A percentile compares a stretch with the other conserved stretches of the same genome.
These are phyloP conservation scores for Sarocladium strictum DNA, from an alignment of 2,329 filamentous ascomycete species.

Conservation along the genomic window DNA sequence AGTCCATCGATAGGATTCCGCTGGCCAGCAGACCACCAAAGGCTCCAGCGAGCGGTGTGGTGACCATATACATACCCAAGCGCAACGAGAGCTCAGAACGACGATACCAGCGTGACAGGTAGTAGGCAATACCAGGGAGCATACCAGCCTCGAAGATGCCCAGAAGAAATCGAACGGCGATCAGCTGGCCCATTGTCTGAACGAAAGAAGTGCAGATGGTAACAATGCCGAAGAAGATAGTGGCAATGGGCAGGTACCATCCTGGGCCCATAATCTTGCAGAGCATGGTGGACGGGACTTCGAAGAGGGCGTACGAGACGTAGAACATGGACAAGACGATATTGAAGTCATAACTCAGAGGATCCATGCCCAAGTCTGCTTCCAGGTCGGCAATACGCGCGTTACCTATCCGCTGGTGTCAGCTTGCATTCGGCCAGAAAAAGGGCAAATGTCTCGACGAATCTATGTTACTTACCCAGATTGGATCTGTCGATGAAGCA, in stretches of 20 bases:
- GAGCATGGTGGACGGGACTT: conserved; percentile 53
- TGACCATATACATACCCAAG: conserved; percentile 58
- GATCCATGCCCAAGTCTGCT: conserved; percentile 26
- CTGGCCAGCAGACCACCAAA: conserved; percentile 61
- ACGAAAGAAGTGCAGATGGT: conserved; percentile 60
- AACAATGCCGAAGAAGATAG: conserved; percentile 51
- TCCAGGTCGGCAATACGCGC: conserved; percentile 31
- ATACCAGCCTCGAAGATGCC: conserved; percentile 68
- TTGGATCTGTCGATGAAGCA: conserved; percentile 33
- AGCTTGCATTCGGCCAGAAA: neutral
- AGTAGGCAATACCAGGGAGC: conserved; percentile 65
- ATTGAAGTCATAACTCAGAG: conserved; percentile 29
- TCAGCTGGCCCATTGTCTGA: conserved; percentile 28
- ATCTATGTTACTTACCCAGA: conserved; percentile 22
- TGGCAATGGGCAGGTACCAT: conserved; percentile 55
- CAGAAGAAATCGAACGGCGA: conserved; percentile 60
- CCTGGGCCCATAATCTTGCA: conserved; percentile 62
- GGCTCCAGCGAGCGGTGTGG: conserved; percentile 59
- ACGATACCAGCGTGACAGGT: conserved; percentile 58
- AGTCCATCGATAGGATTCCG: conserved; percentile 53
- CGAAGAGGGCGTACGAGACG: conserved; percentile 15
- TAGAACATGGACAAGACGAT: conserved; percentile 22
- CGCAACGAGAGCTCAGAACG: conserved; percentile 57
- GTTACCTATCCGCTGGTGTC: conserved; percentile 18
- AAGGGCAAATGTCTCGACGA: neutral